Evolutionary conservation across 176 grass and related monocot species (phyloP).

Genomic region (Ensete glaucum): DNA sequence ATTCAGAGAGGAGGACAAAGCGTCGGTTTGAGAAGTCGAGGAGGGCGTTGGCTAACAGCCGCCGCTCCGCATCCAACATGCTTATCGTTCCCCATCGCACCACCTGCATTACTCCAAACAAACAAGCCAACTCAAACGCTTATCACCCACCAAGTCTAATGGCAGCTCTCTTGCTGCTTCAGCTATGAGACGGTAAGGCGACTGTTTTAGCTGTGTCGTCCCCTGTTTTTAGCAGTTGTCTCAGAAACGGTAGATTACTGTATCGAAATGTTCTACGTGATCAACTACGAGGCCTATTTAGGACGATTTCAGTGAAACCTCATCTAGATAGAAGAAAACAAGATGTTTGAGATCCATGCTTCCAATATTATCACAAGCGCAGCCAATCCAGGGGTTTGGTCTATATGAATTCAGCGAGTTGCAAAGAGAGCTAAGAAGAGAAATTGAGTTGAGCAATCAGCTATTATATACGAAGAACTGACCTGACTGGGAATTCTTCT

Average conservation of each 20-base stretch:
- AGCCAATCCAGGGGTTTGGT: no score
- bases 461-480: not conserved
- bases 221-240: no score
- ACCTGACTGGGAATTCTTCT: constrained; percentile 37
- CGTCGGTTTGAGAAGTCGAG: constrained; percentile 31
- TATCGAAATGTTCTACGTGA: no score
- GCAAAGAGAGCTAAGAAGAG: no score
- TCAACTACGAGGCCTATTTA: no score
- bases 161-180: not conserved
- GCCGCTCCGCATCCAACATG: constrained; percentile 32
- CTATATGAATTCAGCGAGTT: no score
- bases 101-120: constrained; percentile 11
- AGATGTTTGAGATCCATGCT: no score
- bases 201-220: no score
- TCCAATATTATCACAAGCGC: no score
- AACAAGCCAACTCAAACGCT: not conserved
- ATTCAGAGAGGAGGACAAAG: constrained; percentile 34
- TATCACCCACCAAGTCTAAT: not conserved
- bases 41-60: constrained; percentile 27
- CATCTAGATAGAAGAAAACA: no score
- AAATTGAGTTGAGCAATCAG: not conserved
- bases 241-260: no score
- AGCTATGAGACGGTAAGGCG: not conserved
- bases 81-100: constrained; percentile 25
- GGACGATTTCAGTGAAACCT: no score